Percentiles rank a stretch among this genome's conserved stretches.
phyloP scores from a whole-genome alignment of 208 protist genomes.

The Acanthamoeba castellanii region DNA sequence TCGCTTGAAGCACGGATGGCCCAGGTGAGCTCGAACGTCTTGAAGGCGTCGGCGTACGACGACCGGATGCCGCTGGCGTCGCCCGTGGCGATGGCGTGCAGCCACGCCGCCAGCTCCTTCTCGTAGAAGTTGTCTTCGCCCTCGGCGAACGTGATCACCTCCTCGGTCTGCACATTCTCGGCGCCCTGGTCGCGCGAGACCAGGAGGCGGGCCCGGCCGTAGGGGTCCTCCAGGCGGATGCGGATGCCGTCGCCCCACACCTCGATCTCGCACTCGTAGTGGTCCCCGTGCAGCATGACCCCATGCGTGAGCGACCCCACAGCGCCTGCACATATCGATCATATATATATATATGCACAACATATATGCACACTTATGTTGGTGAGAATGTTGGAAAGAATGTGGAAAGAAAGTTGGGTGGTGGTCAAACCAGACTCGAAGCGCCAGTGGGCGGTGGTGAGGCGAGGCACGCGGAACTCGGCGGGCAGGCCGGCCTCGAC shows the following conservation, averaged over 20 bases:
- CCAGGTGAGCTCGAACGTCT: slow-evolving; percentile 66
- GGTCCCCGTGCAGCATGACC: not conserved
- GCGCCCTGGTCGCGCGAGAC: not conserved
- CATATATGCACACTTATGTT: no score
- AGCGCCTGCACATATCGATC: not conserved
- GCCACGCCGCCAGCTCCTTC: slow-evolving; percentile 14
- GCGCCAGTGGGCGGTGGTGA: slow-evolving; percentile 31
- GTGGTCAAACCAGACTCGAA: not conserved
- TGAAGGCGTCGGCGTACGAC: slow-evolving; percentile 69
- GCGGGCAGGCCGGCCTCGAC: slow-evolving; percentile 29
- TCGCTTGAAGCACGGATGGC: slow-evolving; percentile 40
- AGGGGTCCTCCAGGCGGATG: slow-evolving; percentile 14
- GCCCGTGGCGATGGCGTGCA: slow-evolving; percentile 40
- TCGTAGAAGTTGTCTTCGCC: slow-evolving; percentile 55
- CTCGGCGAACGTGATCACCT: not conserved
- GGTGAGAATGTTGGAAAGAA: not conserved
- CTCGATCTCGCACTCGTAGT: slow-evolving; percentile 49
- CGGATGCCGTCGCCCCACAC: slow-evolving; percentile 64
- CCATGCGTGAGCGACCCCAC: not conserved
- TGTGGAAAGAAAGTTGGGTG: not conserved
- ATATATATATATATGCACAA: not conserved
- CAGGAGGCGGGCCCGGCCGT: not conserved
- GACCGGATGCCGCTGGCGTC: slow-evolving; percentile 15
- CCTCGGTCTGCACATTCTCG: slow-evolving; percentile 15
- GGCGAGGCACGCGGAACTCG: slow-evolving; percentile 27